Base-by-base conservation (phyloP, 768 basidiomycete species). In the Galerina sulciceps region DNA sequence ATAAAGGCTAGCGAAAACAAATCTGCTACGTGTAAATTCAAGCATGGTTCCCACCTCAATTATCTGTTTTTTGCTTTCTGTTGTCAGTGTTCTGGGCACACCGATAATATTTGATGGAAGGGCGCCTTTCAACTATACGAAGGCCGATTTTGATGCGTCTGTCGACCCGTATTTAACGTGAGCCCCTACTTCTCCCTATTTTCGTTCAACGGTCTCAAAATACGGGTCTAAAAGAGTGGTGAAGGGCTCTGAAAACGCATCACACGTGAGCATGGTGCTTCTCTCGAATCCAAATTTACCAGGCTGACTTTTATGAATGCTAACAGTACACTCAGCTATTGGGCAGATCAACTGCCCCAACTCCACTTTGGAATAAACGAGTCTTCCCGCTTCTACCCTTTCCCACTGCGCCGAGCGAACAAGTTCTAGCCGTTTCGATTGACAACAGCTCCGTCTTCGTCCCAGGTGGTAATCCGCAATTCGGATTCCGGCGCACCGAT, bases 401-500 rank as follows among this genome's bases (percentile, higher is more conserved):
- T 15, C 63, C 63, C 9, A 54, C 66, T 5, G 51, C 70, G 14
- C 67, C 76, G 15, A 71, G 61, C 11, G 86, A 87, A 56, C 84
- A 88, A 69, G 71, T 76, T 0, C 71, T 87, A 51, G 76, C 79
- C 31, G 73, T 83, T 52, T 73, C 79, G 2, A 85, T 89, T 50
- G 84, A 86, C 65, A 84, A 85, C 68, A 78, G 73, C 52, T 84
- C 85, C 35, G 71, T 86, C 43, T 88, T 87, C 61, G 65, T 79
- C 34, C 82, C 86, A 0, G 85, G 85, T 3, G 71, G 79, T 14
- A 59, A 49, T 3, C 81, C 83, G 0, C 85, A 87, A 66, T 72
- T 68, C 42, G 85, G 85, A 6, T 87, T 86, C 72, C 77, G 84
- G 14, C 78, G 84, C 31, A 84, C 85, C 0, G 86, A 88, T 57